Percentiles rank a stretch among this genome's conserved stretches.
These are phyloP conservation scores for Populus hybrid DNA, from an alignment of 441 rosid species.

Conservation along the genomic window DNA sequence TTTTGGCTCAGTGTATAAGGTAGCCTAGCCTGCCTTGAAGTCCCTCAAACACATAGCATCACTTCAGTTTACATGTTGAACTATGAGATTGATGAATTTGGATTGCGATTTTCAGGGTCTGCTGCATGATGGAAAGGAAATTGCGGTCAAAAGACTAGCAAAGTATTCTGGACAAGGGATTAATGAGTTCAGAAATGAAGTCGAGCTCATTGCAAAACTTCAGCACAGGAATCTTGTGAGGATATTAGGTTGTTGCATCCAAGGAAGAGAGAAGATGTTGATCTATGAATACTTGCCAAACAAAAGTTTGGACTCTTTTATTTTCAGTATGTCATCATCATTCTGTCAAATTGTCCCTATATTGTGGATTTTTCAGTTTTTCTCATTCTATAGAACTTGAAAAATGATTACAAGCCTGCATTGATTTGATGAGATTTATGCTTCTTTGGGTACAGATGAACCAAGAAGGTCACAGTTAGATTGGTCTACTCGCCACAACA, in stretches of 20 bases:
- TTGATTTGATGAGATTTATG: no score
- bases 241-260: conserved; percentile 42
- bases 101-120: conserved; percentile 35
- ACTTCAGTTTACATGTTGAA: background rate
- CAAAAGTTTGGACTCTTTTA: conserved; percentile 38
- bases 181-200: conserved; percentile 52
- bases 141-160: conserved; percentile 56
- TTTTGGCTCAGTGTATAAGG: conserved; percentile 26
- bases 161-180: conserved; percentile 44
- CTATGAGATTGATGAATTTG: background rate
- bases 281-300: conserved; percentile 41
- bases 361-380: no score
- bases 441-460: no score
- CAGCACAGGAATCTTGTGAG: conserved; percentile 53
- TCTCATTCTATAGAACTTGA: no score
- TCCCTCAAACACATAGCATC: no score
- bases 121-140: conserved; percentile 38
- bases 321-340: conserved; percentile 26
- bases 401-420: no score
- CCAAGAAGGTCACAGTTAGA: no score
- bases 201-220: conserved; percentile 43
- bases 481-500: no score
- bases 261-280: conserved; percentile 36
- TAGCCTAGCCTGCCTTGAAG: no score
- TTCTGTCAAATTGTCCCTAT: no score